Percentiles rank a stretch among this genome's conserved stretches.
Evolutionary conservation across 225 moss, liverwort and hornwort genomes (phyloP).

Genomic region (Anthoceros angustus): DNA sequence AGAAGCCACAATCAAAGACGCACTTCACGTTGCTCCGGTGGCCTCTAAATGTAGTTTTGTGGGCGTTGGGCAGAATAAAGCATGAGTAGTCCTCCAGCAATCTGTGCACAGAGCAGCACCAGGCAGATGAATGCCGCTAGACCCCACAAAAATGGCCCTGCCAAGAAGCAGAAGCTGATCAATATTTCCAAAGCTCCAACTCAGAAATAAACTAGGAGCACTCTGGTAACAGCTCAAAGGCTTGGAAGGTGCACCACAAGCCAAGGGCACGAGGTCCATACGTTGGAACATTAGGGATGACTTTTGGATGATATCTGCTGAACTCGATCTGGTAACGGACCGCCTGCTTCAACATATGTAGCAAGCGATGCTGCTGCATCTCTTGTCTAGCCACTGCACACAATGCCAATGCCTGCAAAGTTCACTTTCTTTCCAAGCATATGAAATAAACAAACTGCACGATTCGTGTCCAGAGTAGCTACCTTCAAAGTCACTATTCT

Average conservation of each 20-base stretch:
- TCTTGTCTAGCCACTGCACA: slow-evolving; percentile 72
- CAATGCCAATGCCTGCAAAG: background rate
- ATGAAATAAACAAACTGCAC: no score
- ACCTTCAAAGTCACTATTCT: slow-evolving; percentile 76
- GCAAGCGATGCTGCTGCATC: slow-evolving; percentile 71
- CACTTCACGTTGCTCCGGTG: slow-evolving; percentile 88
- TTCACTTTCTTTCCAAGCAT: background rate
- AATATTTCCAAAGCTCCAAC: slow-evolving; percentile 11
- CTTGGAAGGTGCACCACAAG: background rate
- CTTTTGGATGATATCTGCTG: slow-evolving; percentile 95
- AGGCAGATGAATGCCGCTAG: slow-evolving; percentile 42
- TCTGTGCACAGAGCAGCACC: slow-evolving; percentile 57
- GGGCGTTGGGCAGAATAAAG: slow-evolving; percentile 94
- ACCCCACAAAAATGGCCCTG: slow-evolving; percentile 46
- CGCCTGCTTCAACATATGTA: slow-evolving; percentile 79
- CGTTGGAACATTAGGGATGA: slow-evolving; percentile 88
- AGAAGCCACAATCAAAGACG: slow-evolving; percentile 8
- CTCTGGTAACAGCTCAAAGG: background rate
- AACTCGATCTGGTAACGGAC: slow-evolving; percentile 93
- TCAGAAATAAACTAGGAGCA: background rate
- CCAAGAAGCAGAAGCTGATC: slow-evolving; percentile 38
- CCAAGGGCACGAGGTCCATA: slow-evolving; percentile 16
- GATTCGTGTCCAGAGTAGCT: background rate
- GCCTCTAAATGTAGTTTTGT: slow-evolving; percentile 62
- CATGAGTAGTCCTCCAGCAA: slow-evolving; percentile 95